Evolutionary conservation across 2,329 filamentous ascomycete species (phyloP).

Genomic region (Aspergillus sp.): DNA sequence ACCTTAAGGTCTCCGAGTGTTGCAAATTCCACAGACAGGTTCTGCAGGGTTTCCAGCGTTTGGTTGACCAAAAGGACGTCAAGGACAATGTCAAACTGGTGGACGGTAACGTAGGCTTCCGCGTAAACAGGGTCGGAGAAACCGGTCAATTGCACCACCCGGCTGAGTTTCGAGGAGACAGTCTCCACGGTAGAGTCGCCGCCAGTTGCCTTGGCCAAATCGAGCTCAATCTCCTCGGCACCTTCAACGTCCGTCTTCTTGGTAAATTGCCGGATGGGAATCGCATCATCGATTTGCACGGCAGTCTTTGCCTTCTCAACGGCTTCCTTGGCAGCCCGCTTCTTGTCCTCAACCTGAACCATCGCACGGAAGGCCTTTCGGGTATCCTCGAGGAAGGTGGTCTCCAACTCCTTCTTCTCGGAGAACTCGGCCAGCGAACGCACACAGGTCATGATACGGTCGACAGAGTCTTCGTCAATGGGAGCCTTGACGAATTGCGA

Average conservation of each 20-base stretch:
- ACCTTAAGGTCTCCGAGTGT: constrained; percentile 96
- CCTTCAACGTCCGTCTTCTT: constrained; percentile 83
- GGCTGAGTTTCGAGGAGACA: constrained; percentile 84
- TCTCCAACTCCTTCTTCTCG: constrained; percentile 82
- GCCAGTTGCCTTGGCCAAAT: constrained; percentile 89
- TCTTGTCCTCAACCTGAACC: constrained; percentile 96
- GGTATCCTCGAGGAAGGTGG: constrained; percentile 89
- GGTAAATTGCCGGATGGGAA: constrained; percentile 83
- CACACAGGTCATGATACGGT: constrained; percentile 96
- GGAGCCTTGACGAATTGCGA: constrained; percentile 97
- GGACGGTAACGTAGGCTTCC: constrained; percentile 98
- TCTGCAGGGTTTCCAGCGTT: constrained; percentile 91
- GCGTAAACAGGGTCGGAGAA: constrained; percentile 98
- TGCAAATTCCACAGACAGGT: constrained; percentile 96
- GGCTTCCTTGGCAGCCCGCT: constrained; percentile 89
- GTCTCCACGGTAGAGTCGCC: constrained; percentile 81
- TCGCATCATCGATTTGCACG: constrained; percentile 90
- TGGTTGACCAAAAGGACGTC: constrained; percentile 97
- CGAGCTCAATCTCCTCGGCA: constrained; percentile 76
- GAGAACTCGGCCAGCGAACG: constrained; percentile 85
- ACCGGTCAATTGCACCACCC: constrained; percentile 92
- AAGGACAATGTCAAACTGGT: constrained; percentile 96
- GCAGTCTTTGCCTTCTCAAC: constrained; percentile 88
- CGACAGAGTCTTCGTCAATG: constrained; percentile 97
- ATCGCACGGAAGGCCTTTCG: constrained; percentile 92